Evolutionary conservation across 768 basidiomycete species (phyloP).

Genomic region (Ephemerocybe angulata): DNA sequence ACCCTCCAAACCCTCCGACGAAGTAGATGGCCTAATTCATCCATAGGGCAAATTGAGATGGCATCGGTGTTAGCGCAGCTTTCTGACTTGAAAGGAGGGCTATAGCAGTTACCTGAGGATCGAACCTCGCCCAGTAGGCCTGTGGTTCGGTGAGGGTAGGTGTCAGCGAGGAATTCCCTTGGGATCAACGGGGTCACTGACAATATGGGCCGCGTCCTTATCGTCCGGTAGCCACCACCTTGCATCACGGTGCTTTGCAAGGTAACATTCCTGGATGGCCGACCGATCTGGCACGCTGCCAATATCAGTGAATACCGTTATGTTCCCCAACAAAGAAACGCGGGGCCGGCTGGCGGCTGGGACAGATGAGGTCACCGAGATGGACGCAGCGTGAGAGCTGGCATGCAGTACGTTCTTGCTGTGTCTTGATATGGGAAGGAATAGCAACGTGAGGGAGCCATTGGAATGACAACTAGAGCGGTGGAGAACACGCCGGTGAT

Average conservation of each 20-base stretch:
- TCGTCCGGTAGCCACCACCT: slow-evolving; percentile 48
- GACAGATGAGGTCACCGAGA: slow-evolving; percentile 36
- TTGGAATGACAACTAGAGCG: slow-evolving; percentile 43
- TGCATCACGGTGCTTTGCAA: slow-evolving; percentile 48
- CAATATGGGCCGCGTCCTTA: slow-evolving; percentile 40
- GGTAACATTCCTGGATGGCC: slow-evolving; percentile 38
- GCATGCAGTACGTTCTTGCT: slow-evolving; percentile 46
- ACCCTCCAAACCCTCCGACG: slow-evolving; percentile 53
- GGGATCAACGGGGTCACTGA: slow-evolving; percentile 16
- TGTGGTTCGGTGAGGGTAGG: slow-evolving; percentile 15
- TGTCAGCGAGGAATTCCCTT: neutral
- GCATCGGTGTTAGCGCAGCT: neutral
- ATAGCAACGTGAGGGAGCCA: slow-evolving; percentile 50
- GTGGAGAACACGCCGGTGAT: neutral
- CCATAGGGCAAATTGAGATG: neutral
- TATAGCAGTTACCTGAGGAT: slow-evolving; percentile 51
- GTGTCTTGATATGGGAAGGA: slow-evolving; percentile 54
- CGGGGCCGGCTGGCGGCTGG: slow-evolving; percentile 43
- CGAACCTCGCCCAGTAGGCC: slow-evolving; percentile 55
- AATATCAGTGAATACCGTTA: slow-evolving; percentile 39
- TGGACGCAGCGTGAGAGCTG: slow-evolving; percentile 37
- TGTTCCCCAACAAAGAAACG: slow-evolving; percentile 48
- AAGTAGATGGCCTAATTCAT: slow-evolving; percentile 42
- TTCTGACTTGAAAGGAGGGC: no score
- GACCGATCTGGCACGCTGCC: slow-evolving; percentile 27